phyloP scores from a whole-genome alignment of 2,329 filamentous ascomycete genomes.

The Endothia cerciana region DNA sequence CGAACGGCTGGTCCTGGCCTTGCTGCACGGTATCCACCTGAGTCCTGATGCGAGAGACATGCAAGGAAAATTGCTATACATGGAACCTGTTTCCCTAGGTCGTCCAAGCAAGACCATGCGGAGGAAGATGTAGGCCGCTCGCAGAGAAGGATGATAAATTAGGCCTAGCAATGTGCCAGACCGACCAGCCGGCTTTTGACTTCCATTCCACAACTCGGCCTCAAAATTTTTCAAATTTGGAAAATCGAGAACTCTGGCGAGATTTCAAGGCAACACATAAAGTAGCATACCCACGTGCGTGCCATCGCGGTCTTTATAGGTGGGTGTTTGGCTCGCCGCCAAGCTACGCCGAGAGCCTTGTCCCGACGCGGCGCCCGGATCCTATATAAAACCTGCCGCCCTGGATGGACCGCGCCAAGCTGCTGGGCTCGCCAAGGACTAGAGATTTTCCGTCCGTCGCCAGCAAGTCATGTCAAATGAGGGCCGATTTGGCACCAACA shows the following conservation, averaged over 20 bases:
- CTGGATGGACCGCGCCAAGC: conserved; percentile 3
- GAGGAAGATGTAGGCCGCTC: no score
- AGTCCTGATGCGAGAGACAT: no score
- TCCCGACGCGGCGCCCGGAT: conserved; percentile 6
- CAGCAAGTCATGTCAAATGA: neutral
- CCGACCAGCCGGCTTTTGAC: no score
- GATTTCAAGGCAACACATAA: neutral
- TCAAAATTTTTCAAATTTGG: no score
- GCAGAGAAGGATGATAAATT: no score
- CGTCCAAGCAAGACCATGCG: no score
- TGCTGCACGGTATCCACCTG: no score
- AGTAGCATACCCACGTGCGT: neutral
- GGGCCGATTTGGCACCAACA: conserved; percentile 8
- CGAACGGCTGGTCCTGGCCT: no score
- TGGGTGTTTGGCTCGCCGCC: conserved; percentile 12
- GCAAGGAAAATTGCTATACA: no score
- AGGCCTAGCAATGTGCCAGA: no score
- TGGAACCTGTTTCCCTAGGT: no score
- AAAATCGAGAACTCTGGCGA: neutral
- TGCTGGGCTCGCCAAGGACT: conserved; percentile 21
- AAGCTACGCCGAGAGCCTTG: conserved; percentile 20
- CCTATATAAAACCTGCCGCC: conserved; percentile 19
- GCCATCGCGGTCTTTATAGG: conserved; percentile 17
- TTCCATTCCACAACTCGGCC: no score
- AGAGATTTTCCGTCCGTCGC: neutral